These are phyloP conservation scores for Penicillium psychrosexuale DNA, from an alignment of 2,329 filamentous ascomycete genomes.

Conservation along the genomic window DNA sequence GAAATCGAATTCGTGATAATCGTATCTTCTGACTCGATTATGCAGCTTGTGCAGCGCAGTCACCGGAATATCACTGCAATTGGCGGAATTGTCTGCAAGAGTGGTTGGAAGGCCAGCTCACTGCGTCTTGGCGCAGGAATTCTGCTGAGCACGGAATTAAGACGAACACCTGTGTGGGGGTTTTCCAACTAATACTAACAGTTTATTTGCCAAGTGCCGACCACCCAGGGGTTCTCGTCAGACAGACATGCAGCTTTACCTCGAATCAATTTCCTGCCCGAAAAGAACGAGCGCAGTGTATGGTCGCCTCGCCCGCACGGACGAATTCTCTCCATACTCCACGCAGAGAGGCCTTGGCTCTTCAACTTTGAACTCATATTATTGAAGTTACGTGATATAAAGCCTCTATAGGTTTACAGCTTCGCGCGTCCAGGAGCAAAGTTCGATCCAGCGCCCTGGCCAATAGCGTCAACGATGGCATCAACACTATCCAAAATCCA, in stretches of 20 bases:
- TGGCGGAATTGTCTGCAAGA: background rate
- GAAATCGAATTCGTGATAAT: background rate
- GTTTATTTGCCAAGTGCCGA: background rate
- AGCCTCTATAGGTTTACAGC: constrained; percentile 19
- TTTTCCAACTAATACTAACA: background rate
- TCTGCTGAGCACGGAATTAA: background rate
- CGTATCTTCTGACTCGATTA: constrained; percentile 3
- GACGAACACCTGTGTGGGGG: background rate
- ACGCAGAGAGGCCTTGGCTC: background rate
- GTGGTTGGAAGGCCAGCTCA: background rate
- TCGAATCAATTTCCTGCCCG: background rate
- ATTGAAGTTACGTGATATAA: background rate
- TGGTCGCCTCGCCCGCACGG: background rate
- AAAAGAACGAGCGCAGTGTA: background rate
- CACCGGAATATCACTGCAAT: background rate
- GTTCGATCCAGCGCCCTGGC: constrained; percentile 49
- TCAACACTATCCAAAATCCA: constrained; percentile 65
- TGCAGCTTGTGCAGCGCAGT: constrained; percentile 4
- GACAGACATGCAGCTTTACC: background rate
- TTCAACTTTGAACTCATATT: background rate
- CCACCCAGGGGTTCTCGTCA: background rate
- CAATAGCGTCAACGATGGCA: constrained; percentile 53
- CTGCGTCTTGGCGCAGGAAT: background rate
- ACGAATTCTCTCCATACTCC: background rate
- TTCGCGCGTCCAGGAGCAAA: constrained; percentile 53